Conservation (phyloP, 805 yeast species). For the Candida quercuum region DNA sequence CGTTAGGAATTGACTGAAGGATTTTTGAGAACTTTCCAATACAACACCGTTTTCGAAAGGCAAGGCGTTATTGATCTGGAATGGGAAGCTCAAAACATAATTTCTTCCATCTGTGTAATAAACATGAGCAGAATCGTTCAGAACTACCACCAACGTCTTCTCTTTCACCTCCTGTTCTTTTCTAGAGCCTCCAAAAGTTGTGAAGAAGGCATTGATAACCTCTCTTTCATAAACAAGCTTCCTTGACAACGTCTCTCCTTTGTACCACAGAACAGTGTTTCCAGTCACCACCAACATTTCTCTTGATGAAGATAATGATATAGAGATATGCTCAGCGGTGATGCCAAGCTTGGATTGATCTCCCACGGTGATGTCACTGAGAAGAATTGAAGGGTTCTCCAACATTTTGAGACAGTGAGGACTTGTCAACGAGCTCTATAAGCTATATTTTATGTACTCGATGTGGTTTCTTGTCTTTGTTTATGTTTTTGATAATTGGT, state of each 20-base stretch:
- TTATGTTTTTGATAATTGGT: no score
- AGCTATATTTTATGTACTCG: no score
- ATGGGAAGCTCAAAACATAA: constrained; percentile 64
- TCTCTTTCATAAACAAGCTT: constrained; percentile 45
- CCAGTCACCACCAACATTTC: constrained; percentile 32
- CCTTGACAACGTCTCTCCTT: constrained; percentile 44
- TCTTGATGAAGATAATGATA: constrained; percentile 9
- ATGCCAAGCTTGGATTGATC: background rate
- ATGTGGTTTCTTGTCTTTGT: no score
- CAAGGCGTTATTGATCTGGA: constrained; percentile 53
- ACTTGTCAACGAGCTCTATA: no score
- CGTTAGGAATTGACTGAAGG: constrained; percentile 43
- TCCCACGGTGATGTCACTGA: background rate
- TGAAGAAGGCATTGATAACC: constrained; percentile 56
- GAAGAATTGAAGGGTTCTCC: background rate
- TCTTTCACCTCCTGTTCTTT: constrained; percentile 11
- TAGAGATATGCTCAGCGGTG: background rate
- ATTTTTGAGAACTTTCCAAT: constrained; percentile 40
- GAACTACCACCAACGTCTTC: constrained; percentile 52
- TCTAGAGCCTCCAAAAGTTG: constrained; percentile 35
- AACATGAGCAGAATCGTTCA: constrained; percentile 54
- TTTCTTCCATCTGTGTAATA: constrained; percentile 57
- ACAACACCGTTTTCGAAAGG: constrained; percentile 66
- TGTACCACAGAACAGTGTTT: constrained; percentile 41
- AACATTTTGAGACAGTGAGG: no score